These are phyloP conservation scores for Aspergillus oerlinghausenensis DNA, from an alignment of 2,329 filamentous ascomycete genomes.

Conservation along the genomic window DNA sequence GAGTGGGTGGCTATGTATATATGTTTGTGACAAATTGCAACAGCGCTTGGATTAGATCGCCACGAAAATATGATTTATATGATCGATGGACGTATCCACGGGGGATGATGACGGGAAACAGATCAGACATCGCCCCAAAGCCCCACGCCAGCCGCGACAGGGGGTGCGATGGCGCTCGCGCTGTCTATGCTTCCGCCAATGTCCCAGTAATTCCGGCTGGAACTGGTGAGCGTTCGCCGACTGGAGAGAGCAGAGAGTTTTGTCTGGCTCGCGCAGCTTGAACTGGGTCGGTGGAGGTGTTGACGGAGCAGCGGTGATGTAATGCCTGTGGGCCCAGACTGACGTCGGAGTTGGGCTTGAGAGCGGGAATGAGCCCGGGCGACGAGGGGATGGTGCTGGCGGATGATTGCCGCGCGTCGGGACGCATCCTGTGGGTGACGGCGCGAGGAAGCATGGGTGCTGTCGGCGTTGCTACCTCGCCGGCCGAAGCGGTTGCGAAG, in stretches of 20 bases:
- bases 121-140: slow-evolving; percentile 64
- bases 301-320: slow-evolving; percentile 36
- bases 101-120: not conserved
- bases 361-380: slow-evolving; percentile 48
- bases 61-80: not conserved
- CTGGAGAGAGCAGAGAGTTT: slow-evolving; percentile 68
- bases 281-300: slow-evolving; percentile 47
- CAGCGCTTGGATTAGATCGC: not conserved
- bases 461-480: slow-evolving; percentile 39
- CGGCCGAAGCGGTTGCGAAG: slow-evolving; percentile 68
- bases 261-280: slow-evolving; percentile 84
- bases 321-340: slow-evolving; percentile 28
- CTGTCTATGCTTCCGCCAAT: slow-evolving; percentile 76
- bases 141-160: slow-evolving; percentile 62
- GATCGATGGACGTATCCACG: not conserved
- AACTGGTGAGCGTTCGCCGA: slow-evolving; percentile 52
- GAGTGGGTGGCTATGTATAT: not conserved
- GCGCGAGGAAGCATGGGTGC: slow-evolving; percentile 29
- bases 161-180: slow-evolving; percentile 61
- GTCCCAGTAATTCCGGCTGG: slow-evolving; percentile 87
- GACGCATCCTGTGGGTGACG: slow-evolving; percentile 58
- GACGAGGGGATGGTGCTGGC: slow-evolving; percentile 84
- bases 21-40: not conserved
- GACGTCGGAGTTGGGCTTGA: slow-evolving; percentile 52
- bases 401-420: slow-evolving; percentile 75